Evolutionary conservation across 352 stramenopile species (phyloP).

Genomic region (Globisporangium alternatum): DNA sequence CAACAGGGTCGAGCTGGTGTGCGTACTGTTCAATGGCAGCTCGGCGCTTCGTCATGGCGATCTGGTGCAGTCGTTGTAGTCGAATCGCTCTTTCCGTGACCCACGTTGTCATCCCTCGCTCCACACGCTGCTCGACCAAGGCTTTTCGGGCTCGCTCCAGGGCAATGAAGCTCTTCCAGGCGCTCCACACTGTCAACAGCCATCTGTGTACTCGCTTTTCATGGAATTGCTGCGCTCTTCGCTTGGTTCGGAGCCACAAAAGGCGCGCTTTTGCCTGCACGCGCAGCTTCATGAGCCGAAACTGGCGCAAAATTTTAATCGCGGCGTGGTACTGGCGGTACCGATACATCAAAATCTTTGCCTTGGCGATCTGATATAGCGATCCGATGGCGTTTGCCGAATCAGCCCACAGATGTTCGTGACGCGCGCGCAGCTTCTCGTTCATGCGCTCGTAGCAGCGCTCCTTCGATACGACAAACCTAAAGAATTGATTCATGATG

Average conservation of each 20-base stretch:
- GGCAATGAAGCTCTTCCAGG: background rate
- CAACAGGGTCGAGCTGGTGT: slow-evolving; percentile 5
- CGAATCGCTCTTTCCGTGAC: slow-evolving; percentile 11
- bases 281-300: slow-evolving; percentile 19
- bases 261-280: slow-evolving; percentile 24
- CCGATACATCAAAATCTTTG: slow-evolving; percentile 21
- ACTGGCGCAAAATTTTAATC: slow-evolving; percentile 24
- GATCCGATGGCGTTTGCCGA: slow-evolving; percentile 22
- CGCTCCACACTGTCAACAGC: slow-evolving; percentile 1
- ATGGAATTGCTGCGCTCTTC: slow-evolving; percentile 13
- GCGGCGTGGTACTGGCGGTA: slow-evolving; percentile 28
- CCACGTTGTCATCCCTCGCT: slow-evolving; percentile 13
- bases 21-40: background rate
- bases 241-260: background rate
- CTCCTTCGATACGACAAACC: slow-evolving; percentile 32
- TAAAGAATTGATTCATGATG: slow-evolving; percentile 2
- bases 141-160: background rate
- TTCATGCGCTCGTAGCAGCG: slow-evolving; percentile 47
- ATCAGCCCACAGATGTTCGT: slow-evolving; percentile 18
- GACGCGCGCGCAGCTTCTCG: slow-evolving; percentile 18
- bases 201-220: slow-evolving; percentile 8
- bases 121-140: slow-evolving; percentile 12
- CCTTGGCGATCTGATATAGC: slow-evolving; percentile 34
- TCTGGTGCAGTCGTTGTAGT: background rate
- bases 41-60: background rate